A percentile compares a stretch with the other conserved stretches of the same genome.
Conservation (phyloP, 2,329 filamentous ascomycete species). For the Aureobasidium lini region DNA sequence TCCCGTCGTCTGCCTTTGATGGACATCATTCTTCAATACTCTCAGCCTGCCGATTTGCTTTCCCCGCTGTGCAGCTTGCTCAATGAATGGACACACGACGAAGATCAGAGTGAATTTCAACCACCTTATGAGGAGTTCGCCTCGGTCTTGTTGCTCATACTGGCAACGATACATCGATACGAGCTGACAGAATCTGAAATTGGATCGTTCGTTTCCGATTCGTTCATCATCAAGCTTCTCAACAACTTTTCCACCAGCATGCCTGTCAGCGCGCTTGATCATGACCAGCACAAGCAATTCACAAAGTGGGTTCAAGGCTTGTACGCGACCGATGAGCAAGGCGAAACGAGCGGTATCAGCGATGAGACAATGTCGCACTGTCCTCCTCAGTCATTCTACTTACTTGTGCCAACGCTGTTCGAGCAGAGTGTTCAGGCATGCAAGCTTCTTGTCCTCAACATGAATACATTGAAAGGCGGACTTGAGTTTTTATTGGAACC, state of each 20-base stretch:
- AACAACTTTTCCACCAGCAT: conserved; percentile 52
- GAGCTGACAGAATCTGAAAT: conserved; percentile 57
- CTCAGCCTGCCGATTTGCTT: conserved; percentile 61
- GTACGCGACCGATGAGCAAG: conserved; percentile 58
- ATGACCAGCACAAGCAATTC: conserved; percentile 59
- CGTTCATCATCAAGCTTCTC: conserved; percentile 62
- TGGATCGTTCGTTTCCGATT: conserved; percentile 52
- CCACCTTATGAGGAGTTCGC: conserved; percentile 83
- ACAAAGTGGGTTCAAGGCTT: conserved; percentile 70
- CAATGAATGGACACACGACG: conserved; percentile 73
- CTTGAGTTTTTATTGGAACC: conserved; percentile 75
- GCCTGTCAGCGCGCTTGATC: conserved; percentile 52
- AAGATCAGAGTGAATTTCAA: conserved; percentile 76
- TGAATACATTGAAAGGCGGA: conserved; percentile 65
- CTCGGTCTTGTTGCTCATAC: conserved; percentile 62
- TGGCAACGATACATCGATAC: conserved; percentile 71
- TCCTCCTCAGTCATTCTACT: conserved; percentile 73
- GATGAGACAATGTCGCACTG: conserved; percentile 79
- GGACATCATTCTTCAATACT: conserved; percentile 70
- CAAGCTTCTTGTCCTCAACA: conserved; percentile 55
- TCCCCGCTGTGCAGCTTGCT: conserved; percentile 67
- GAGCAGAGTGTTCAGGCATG: conserved; percentile 66
- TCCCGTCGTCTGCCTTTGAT: conserved; percentile 63
- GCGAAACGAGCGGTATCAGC: conserved; percentile 56
- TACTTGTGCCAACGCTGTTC: conserved; percentile 69